Conservation (phyloP, 2,329 filamentous ascomycete species). For the Ceratocystis alfenasii region DNA sequence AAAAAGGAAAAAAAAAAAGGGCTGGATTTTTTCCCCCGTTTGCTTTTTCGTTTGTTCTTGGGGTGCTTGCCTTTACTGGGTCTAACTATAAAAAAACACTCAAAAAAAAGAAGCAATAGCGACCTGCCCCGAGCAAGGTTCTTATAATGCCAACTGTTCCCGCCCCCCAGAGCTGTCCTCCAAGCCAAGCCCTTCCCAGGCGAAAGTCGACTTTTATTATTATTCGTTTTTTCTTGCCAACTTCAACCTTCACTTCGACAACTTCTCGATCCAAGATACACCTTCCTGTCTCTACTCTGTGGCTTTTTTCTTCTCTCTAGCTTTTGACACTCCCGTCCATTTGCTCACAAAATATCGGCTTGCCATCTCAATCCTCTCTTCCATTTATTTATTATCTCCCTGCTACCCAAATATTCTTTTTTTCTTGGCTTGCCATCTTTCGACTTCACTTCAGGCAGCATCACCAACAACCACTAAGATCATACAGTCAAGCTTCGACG, state of each 20-base stretch:
- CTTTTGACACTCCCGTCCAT: background rate
- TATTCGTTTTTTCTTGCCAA: background rate
- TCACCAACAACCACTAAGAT: background rate
- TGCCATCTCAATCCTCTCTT: background rate
- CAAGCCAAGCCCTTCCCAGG: background rate
- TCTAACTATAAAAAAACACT: background rate
- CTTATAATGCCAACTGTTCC: conserved; percentile 6
- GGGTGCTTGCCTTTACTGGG: background rate
- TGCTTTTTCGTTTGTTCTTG: conserved; percentile 2
- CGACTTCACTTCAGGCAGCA: background rate
- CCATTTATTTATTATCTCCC: background rate
- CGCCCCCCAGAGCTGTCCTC: background rate
- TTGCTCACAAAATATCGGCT: background rate
- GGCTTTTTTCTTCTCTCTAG: background rate
- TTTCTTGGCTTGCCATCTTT: background rate
- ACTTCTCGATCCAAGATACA: background rate
- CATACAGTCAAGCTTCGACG: background rate
- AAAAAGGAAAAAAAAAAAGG: background rate
- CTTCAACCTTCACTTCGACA: background rate
- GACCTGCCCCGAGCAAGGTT: background rate
- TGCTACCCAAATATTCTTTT: background rate
- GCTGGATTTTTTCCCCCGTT: background rate
- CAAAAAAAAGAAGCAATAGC: background rate
- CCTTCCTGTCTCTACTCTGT: background rate
- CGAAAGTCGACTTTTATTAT: background rate